phyloP scores from a whole-genome alignment of 2,329 filamentous ascomycete genomes.

The Cercospora janseana region DNA sequence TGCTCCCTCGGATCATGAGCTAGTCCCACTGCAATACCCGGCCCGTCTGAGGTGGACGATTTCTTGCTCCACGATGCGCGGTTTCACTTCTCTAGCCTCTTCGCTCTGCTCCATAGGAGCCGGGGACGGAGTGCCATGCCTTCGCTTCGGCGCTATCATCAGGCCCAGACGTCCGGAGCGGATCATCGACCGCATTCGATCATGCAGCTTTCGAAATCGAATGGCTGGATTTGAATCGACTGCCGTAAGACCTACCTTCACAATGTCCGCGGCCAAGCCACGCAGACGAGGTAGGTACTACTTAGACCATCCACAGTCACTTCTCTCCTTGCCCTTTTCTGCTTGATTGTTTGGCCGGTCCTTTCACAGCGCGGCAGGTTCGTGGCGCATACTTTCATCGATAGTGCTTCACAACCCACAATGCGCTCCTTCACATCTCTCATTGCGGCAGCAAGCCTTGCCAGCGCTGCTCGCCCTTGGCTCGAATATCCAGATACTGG shows the following conservation, averaged over 20 bases:
- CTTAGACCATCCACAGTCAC: neutral
- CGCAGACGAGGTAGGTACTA: neutral
- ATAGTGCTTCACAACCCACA: constrained; percentile 11
- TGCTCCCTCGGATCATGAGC: neutral
- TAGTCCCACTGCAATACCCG: neutral
- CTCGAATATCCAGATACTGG: constrained; percentile 23
- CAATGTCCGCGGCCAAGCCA: neutral
- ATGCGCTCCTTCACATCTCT: constrained; percentile 5
- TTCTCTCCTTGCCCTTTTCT: neutral
- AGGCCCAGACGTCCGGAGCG: too few species aligned
- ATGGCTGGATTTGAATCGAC: neutral
- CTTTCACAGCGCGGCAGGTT: constrained; percentile 12
- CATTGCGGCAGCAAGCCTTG: constrained; percentile 14
- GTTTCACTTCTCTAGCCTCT: neutral
- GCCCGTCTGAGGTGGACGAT: constrained; percentile 3
- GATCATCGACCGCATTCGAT: neutral
- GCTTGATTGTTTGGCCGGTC: neutral
- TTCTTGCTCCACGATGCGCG: neutral
- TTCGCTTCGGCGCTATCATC: too few species aligned
- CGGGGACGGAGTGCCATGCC: too few species aligned
- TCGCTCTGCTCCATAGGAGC: constrained; percentile 6
- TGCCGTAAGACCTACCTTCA: constrained; percentile 3
- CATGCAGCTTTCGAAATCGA: neutral
- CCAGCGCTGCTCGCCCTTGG: constrained; percentile 20
- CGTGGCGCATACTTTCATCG: neutral